These are phyloP conservation scores for Puccinia polysora DNA, from an alignment of 1,284 basidiomycete genomes.

Conservation along the genomic window DNA sequence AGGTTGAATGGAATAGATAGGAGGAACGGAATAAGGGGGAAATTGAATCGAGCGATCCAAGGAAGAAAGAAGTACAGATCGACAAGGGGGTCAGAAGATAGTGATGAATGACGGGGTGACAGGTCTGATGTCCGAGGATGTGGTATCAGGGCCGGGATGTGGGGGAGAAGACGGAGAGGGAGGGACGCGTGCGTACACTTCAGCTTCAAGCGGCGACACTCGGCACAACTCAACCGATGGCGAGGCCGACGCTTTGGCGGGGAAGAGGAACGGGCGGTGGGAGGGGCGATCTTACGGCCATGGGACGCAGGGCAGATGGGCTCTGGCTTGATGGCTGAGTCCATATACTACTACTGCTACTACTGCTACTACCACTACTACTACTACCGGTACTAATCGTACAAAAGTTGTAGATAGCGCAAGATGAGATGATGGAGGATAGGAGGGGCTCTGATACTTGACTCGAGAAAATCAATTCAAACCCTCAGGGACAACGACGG, in stretches of 20 bases:
- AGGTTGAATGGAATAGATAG: neutral
- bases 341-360: too few relatives aligned
- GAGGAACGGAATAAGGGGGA: too few relatives aligned
- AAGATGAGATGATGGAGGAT: too few relatives aligned
- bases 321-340: slow-evolving; percentile 38
- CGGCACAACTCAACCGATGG: slow-evolving; percentile 42
- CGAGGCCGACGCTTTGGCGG: slow-evolving; percentile 39
- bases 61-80: neutral
- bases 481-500: too few relatives aligned
- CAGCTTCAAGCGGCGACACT: slow-evolving; percentile 42
- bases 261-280: slow-evolving; percentile 13
- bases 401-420: too few relatives aligned
- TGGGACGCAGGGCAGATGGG: neutral
- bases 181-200: slow-evolving; percentile 21
- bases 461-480: too few relatives aligned
- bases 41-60: neutral
- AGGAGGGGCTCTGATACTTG: too few relatives aligned
- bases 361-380: too few relatives aligned
- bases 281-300: slow-evolving; percentile 1
- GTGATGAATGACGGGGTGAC: slow-evolving; percentile 11
- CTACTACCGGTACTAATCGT: too few relatives aligned
- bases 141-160: neutral
- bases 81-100: neutral
- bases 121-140: neutral
- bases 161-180: neutral